Conservation (phyloP, 805 yeast genomes). For the Wickerhamiella cacticola region DNA sequence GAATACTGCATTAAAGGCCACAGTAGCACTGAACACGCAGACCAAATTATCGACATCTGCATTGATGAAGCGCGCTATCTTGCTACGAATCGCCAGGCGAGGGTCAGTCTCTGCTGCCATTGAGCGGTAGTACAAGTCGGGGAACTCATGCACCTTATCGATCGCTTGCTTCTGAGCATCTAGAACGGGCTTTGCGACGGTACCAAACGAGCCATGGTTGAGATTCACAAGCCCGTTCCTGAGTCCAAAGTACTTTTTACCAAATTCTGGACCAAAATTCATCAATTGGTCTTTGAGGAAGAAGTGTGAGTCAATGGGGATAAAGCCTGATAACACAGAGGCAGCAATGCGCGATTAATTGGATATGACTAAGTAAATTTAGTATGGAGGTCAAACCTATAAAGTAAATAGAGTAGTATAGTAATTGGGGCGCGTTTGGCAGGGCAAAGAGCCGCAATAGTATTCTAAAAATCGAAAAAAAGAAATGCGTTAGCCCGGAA, state of each 20-base stretch:
- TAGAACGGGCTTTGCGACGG: conserved; percentile 39
- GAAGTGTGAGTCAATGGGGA: no score
- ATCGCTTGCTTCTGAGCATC: conserved; percentile 29
- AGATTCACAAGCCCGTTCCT: conserved; percentile 35
- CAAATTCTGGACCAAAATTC: conserved; percentile 8
- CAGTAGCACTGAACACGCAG: conserved; percentile 47
- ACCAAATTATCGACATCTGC: conserved; percentile 40
- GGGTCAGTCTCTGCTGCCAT: conserved; percentile 27
- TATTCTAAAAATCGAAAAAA: neutral
- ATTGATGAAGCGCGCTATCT: conserved; percentile 36
- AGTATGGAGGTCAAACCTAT: no score
- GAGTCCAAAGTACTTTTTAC: conserved; percentile 36
- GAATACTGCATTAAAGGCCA: conserved; percentile 46
- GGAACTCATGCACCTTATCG: conserved; percentile 30
- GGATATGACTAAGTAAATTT: no score
- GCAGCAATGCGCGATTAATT: no score
- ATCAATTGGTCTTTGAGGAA: neutral
- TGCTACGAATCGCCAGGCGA: conserved; percentile 24
- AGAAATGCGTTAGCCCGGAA: conserved; percentile 14
- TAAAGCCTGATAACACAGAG: no score
- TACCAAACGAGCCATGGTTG: conserved; percentile 58
- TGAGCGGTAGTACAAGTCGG: conserved; percentile 37
- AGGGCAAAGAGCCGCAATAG: neutral
- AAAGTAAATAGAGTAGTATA: no score
- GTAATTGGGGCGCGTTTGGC: neutral